These are phyloP conservation scores for Oleoguttula mirabilis DNA, from an alignment of 495 filamentous ascomycete genomes.

Conservation along the genomic window DNA sequence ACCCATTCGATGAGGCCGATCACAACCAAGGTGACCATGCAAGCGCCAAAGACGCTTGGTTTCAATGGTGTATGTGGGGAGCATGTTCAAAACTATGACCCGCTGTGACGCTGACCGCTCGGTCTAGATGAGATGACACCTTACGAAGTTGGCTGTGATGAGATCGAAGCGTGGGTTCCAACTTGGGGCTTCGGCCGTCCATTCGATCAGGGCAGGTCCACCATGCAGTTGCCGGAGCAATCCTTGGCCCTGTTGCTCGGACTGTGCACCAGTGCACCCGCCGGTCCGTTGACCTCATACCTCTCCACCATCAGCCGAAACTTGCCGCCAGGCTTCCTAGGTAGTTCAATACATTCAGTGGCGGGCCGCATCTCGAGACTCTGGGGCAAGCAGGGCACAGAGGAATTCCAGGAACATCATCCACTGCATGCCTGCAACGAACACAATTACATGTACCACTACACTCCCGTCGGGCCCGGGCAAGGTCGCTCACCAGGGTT, in stretches of 20 bases:
- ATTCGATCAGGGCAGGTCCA: conserved; percentile 23
- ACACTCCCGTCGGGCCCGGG: conserved; percentile 7
- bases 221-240: conserved; percentile 24
- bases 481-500: conserved; percentile 17
- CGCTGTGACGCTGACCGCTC: no score
- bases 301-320: conserved; percentile 24
- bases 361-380: conserved; percentile 16
- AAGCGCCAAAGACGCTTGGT: conserved; percentile 22
- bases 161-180: conserved; percentile 24
- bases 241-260: conserved; percentile 25
- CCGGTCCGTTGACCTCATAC: conserved; percentile 26
- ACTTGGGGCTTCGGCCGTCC: conserved; percentile 27
- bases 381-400: conserved; percentile 27
- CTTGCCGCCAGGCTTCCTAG: conserved; percentile 23
- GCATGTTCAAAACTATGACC: no score
- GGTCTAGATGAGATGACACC: conserved; percentile 26
- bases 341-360: conserved; percentile 20
- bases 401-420: conserved; percentile 26
- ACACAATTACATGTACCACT: conserved; percentile 27
- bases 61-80: conserved; percentile 23
- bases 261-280: conserved; percentile 24
- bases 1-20: conserved; percentile 9
- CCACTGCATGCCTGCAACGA: conserved; percentile 27
- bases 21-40: conserved; percentile 20
- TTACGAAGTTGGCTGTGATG: conserved; percentile 28